Base-by-base conservation (phyloP, 2,329 filamentous ascomycete genomes). In the Penicillium digitatum region DNA sequence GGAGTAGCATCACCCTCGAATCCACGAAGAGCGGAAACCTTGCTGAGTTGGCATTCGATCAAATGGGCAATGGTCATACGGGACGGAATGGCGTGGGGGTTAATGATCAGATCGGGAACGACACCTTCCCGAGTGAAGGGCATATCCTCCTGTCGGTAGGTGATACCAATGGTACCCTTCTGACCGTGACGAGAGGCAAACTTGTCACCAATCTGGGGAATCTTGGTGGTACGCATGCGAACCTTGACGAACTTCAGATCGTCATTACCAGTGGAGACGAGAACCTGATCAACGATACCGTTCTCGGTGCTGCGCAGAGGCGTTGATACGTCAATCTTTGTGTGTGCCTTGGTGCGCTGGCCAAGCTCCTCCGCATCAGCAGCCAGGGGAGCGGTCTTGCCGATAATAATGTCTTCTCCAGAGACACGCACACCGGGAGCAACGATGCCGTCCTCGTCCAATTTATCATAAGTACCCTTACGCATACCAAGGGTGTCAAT, bases 11-110 rank as follows among this genome's bases (percentile, higher is more conserved):
- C 95, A 66, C 94, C 95, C 78, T 99, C 94, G 75, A 91, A 89
- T 40, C 94, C 95, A 74, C 92, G 89, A 22, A 99, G 82, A 2
- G 94, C 89, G 1, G 91, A 90, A 34, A 99, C 94, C 74, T 99
- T 99, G 73, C 90, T 95, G 54, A 99, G 83, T 65, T 97, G 83
- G 82, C 94, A 99, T 80, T 99, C 94, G 72, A 99, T 95, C 84
- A 99, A 92, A 82, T 99, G 94, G 67, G 94, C 94, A 86, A 99
- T 99, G 3, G 95, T 99, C 94, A 99, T 99, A 84, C 94, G 94
- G 52, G 94, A 99, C 0, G 94, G 94, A 83, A 99, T 99, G 71
- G 94, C 95, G 82, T 99, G 94, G 1, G 94, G 94, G 75, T 99
- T 99, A 81, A 99, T 97, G 75, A 99, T 96, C 60, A 99, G 82